Percentiles rank a stretch among this genome's conserved stretches.
Conservation (phyloP, 371 early-diverging fungal genomes). For the Mortierella sp. region DNA sequence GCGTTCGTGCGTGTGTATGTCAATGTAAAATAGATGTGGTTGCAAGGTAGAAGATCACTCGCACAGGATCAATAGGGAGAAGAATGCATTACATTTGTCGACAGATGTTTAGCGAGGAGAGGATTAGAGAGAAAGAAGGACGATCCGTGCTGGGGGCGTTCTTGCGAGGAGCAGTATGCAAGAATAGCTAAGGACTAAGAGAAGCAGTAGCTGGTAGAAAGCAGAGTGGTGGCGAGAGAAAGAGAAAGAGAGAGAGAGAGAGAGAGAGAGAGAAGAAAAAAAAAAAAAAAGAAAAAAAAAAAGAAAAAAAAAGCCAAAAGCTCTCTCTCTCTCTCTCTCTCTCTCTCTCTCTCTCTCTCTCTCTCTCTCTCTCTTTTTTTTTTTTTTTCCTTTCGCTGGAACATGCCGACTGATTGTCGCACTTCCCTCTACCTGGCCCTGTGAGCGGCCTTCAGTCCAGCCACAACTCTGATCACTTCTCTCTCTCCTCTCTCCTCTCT, state of each 20-base stretch:
- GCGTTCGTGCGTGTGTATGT: too few species aligned
- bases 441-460: neutral
- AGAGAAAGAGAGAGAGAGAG: neutral
- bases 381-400: neutral
- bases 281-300: neutral
- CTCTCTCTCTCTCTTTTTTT: neutral
- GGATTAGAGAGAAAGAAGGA: too few species aligned
- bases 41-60: too few species aligned
- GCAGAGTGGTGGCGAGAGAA: too few species aligned
- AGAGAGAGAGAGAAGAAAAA: neutral
- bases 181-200: neutral
- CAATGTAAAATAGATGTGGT: too few species aligned
- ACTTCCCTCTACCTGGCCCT: neutral
- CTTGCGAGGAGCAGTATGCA: neutral
- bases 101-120: neutral
- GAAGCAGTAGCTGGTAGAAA: neutral
- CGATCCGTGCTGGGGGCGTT: neutral
- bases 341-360: neutral
- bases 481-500: too few species aligned
- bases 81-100: neutral
- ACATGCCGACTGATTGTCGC: neutral
- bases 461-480: too few species aligned
- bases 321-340: too few species aligned
- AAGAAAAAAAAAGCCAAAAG: too few species aligned
- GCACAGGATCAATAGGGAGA: neutral